A percentile compares a stretch with the other conserved stretches of the same genome.
Conservation (phyloP, 1,139 yeast species). For the Candida dubliniensis region DNA sequence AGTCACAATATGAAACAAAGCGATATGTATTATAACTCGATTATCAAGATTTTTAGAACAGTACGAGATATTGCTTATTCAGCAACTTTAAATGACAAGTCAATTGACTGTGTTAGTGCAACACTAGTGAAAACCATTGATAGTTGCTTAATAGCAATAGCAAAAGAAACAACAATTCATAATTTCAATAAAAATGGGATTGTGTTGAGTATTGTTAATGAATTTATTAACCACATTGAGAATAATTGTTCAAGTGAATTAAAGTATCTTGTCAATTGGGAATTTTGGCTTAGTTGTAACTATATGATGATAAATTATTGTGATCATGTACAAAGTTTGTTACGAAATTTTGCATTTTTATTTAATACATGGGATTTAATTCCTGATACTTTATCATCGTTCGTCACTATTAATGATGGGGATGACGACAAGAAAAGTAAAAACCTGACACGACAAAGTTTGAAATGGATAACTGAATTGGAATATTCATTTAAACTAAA, state of each 20-base stretch:
- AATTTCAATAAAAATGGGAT: conserved; percentile 47
- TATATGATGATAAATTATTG: conserved; percentile 57
- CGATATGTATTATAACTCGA: conserved; percentile 38
- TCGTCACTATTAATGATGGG: conserved; percentile 1
- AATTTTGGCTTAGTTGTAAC: conserved; percentile 68
- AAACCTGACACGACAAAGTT: not conserved
- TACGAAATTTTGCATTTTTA: conserved; percentile 63
- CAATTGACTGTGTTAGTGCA: conserved; percentile 16
- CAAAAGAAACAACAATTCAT: conserved; percentile 43
- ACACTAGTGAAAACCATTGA: conserved; percentile 27
- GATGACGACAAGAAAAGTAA: not conserved
- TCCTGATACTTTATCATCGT: conserved; percentile 39
- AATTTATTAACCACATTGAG: conserved; percentile 43
- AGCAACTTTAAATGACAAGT: conserved; percentile 10
- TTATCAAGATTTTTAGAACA: conserved; percentile 44
- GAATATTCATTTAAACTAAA: conserved; percentile 44
- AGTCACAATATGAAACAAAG: conserved; percentile 19
- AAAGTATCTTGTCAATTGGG: conserved; percentile 55
- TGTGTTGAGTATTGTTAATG: conserved; percentile 45
- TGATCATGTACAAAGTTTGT: conserved; percentile 61
- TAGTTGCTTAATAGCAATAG: conserved; percentile 34
- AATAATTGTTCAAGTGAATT: conserved; percentile 17
- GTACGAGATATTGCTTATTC: conserved; percentile 45
- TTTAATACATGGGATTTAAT: conserved; percentile 75
- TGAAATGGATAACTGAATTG: conserved; percentile 35